Percentiles rank a stretch among this genome's conserved stretches.
These are phyloP conservation scores for Nadsonia commutata DNA, from an alignment of 1,139 yeast species.

Conservation along the genomic window DNA sequence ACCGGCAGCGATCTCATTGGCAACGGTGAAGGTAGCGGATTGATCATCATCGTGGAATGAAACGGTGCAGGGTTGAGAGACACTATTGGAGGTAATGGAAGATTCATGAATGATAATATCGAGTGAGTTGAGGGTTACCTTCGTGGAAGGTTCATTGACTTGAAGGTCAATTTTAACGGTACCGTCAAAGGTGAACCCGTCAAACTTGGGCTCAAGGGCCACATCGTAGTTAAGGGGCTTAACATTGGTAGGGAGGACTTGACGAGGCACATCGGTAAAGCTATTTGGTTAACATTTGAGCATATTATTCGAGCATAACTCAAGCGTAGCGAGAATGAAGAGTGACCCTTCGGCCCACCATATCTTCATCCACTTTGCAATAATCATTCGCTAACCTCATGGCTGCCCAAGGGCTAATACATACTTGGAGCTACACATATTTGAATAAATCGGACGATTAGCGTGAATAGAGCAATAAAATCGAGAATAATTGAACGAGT, in stretches of 20 bases:
- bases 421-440: not conserved
- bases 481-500: no score
- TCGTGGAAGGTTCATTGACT: constrained; percentile 40
- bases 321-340: no score
- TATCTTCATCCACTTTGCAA: no score
- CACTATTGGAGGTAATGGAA: constrained; percentile 27
- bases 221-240: constrained; percentile 59
- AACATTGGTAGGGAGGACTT: constrained; percentile 58
- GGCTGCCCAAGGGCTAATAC: not conserved
- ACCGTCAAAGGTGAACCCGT: constrained; percentile 58
- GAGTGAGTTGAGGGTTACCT: constrained; percentile 42
- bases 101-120: constrained; percentile 52
- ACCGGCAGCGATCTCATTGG: constrained; percentile 33
- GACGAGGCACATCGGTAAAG: constrained; percentile 22
- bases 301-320: no score
- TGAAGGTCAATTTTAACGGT: constrained; percentile 47
- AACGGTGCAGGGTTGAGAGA: constrained; percentile 13
- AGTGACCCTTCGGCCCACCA: no score
- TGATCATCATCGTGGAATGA: constrained; percentile 38
- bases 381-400: no score
- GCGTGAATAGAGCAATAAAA: not conserved
- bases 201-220: constrained; percentile 59
- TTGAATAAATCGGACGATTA: not conserved
- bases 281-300: no score
- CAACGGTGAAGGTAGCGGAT: constrained; percentile 47